These are phyloP conservation scores for Termitomyces sp. DNA, from an alignment of 768 basidiomycete species.

Conservation along the genomic window DNA sequence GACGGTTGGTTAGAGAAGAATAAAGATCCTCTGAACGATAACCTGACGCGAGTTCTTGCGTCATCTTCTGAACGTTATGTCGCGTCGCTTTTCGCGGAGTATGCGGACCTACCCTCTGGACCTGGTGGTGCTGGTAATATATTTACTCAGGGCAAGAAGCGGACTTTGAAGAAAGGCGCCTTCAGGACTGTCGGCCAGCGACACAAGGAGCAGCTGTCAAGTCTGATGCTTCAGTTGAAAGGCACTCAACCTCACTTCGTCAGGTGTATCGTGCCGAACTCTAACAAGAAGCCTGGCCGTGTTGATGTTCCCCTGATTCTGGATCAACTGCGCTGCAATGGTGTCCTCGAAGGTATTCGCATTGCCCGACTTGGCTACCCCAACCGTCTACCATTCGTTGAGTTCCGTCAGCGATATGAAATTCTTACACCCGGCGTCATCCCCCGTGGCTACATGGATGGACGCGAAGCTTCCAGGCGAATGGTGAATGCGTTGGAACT, in stretches of 20 bases:
- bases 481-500: constrained; percentile 90
- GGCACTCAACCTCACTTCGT: constrained; percentile 98
- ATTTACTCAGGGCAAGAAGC: constrained; percentile 56
- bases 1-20: constrained; percentile 99
- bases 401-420: constrained; percentile 96
- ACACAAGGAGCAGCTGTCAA: constrained; percentile 92
- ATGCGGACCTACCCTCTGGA: constrained; percentile 40
- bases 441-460: constrained; percentile 96
- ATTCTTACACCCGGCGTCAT: constrained; percentile 91
- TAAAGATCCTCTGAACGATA: constrained; percentile 97
- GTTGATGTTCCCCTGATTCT: constrained; percentile 93
- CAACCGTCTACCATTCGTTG: constrained; percentile 93
- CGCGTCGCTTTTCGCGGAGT: constrained; percentile 80
- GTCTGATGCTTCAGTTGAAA: constrained; percentile 86
- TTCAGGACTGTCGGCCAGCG: constrained; percentile 95
- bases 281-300: constrained; percentile 83
- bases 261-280: constrained; percentile 95
- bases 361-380: constrained; percentile 97
- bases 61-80: constrained; percentile 80
- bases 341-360: constrained; percentile 97
- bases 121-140: constrained; percentile 30
- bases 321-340: constrained; percentile 96
- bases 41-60: constrained; percentile 84
- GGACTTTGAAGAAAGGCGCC: constrained; percentile 87
- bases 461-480: constrained; percentile 85